Conservation (phyloP, 495 filamentous ascomycete genomes). For the Articulospora tetracladia region DNA sequence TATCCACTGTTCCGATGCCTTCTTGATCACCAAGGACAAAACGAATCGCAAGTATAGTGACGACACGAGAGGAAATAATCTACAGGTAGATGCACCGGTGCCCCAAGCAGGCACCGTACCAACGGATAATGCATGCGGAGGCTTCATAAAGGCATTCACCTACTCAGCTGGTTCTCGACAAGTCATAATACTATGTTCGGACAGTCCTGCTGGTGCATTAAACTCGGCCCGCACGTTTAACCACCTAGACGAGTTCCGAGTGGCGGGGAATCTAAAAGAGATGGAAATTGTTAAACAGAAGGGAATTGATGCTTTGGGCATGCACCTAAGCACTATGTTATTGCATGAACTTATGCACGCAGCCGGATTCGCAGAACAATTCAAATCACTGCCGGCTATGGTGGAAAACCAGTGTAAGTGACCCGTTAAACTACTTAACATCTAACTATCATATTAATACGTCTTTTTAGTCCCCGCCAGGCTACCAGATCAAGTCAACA, state of each 20-base stretch:
- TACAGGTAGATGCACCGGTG: not conserved
- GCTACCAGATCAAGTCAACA: not conserved
- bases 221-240: not conserved
- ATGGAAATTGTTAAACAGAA: not conserved
- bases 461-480: not conserved
- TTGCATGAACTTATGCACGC: conserved; percentile 1
- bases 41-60: not conserved
- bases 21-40: not conserved
- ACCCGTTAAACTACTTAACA: not conserved
- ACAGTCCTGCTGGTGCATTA: not conserved
- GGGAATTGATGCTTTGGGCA: not conserved
- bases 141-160: not conserved
- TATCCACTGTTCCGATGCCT: not conserved
- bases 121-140: not conserved
- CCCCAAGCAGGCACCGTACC: not conserved
- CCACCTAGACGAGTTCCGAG: not conserved
- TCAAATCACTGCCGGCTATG: not conserved
- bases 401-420: not conserved
- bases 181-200: not conserved
- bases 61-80: not conserved
- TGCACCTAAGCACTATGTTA: not conserved
- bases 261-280: not conserved
- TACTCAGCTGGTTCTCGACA: not conserved
- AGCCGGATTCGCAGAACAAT: not conserved
- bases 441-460: not conserved